These are phyloP conservation scores for Fusarium avenaceum DNA, from an alignment of 2,329 filamentous ascomycete genomes.

Conservation along the genomic window DNA sequence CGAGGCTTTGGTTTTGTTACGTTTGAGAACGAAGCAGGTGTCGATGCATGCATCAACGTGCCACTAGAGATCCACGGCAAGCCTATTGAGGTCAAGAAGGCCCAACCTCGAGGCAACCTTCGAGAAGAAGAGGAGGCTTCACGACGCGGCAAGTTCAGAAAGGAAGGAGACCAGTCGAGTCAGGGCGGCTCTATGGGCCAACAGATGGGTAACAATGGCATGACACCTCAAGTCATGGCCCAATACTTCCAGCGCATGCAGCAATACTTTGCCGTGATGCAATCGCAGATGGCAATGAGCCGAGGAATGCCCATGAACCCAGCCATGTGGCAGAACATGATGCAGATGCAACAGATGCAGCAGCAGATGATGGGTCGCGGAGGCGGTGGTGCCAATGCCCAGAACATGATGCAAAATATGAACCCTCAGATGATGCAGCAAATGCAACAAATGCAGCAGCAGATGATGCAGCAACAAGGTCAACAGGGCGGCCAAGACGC, in stretches of 20 bases:
- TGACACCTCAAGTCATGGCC: conserved; percentile 97
- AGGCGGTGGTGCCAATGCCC: conserved; percentile 54
- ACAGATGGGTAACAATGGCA: conserved; percentile 69
- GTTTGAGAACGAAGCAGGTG: conserved; percentile 94
- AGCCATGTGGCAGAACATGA: conserved; percentile 81
- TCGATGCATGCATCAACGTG: conserved; percentile 87
- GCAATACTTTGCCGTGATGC: conserved; percentile 95
- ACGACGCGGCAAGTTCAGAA: conserved; percentile 72
- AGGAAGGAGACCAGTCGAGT: conserved; percentile 62
- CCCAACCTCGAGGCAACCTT: conserved; percentile 93
- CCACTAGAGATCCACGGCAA: conserved; percentile 95
- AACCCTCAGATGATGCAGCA: conserved; percentile 71
- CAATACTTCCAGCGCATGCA: conserved; percentile 99
- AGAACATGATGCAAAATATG: conserved; percentile 60
- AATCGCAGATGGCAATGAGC: conserved; percentile 91
- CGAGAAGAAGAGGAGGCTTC: conserved; percentile 87
- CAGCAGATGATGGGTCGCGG: conserved; percentile 63
- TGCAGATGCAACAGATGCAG: conserved; percentile 81
- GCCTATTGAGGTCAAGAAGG: conserved; percentile 97
- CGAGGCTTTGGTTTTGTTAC: conserved; percentile 98
- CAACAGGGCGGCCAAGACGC: conserved; percentile 50
- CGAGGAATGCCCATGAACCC: conserved; percentile 79
- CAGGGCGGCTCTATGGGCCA: conserved; percentile 57
- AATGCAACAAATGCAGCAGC: conserved; percentile 64
- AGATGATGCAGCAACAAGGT: conserved; percentile 58